Conservation (phyloP, 257 asterid genomes). For the Rubia yunnanensis region DNA sequence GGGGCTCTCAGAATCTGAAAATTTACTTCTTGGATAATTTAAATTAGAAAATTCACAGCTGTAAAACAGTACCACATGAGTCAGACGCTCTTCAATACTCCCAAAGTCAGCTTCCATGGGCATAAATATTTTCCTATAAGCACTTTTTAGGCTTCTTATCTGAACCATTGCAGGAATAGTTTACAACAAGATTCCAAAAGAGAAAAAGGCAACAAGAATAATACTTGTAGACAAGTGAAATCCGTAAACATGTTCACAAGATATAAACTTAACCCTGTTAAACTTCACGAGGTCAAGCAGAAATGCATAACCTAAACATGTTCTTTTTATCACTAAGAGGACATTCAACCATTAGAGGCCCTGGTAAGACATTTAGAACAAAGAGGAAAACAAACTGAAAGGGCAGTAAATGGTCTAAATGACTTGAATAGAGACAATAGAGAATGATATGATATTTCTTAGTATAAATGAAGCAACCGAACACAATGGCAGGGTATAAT, state of each 20-base stretch:
- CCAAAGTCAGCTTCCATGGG: constrained; percentile 27
- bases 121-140: constrained; percentile 77
- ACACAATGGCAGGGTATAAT: too few relatives aligned
- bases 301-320: neutral
- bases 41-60: constrained; percentile 1
- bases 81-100: constrained; percentile 65
- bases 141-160: constrained; percentile 77
- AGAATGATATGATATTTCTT: too few relatives aligned
- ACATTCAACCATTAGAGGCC: neutral
- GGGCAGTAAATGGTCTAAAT: neutral
- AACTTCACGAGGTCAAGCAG: neutral
- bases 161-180: constrained; percentile 20
- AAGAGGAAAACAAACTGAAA: neutral
- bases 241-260: neutral
- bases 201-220: constrained; percentile 6
- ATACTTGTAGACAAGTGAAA: neutral
- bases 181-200: neutral
- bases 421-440: neutral
- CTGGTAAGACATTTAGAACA: neutral
- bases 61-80: constrained; percentile 50
- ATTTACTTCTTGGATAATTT: neutral
- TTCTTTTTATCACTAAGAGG: neutral
- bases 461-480: neutral
- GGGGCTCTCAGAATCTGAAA: neutral
- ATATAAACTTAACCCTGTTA: neutral